A percentile compares a stretch with the other conserved stretches of the same genome.
Conservation (phyloP, 208 protist genomes). For the Borovskyia barvae region DNA sequence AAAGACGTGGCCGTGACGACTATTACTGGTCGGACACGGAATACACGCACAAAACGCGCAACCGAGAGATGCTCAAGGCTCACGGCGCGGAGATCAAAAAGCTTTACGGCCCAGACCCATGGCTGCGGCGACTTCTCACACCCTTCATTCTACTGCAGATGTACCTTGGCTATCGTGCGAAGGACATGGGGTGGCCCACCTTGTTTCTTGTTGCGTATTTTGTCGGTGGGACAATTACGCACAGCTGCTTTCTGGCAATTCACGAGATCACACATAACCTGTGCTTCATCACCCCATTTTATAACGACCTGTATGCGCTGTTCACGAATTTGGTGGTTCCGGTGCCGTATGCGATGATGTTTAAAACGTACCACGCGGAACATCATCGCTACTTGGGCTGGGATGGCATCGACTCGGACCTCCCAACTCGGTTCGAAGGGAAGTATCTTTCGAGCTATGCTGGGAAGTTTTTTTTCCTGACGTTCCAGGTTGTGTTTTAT, state of each 20-base stretch:
- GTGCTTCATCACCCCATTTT: slow-evolving; percentile 60
- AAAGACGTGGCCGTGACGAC: slow-evolving; percentile 38
- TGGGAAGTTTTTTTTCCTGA: slow-evolving; percentile 82
- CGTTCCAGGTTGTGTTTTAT: slow-evolving; percentile 91
- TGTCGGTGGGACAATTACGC: slow-evolving; percentile 81
- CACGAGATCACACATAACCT: slow-evolving; percentile 93
- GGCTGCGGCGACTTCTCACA: slow-evolving; percentile 40
- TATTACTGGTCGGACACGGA: slow-evolving; percentile 77
- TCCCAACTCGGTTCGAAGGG: slow-evolving; percentile 81
- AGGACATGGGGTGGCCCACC: slow-evolving; percentile 67
- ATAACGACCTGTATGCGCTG: slow-evolving; percentile 84
- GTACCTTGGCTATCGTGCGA: slow-evolving; percentile 50
- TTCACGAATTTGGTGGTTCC: slow-evolving; percentile 88
- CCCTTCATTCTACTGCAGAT: slow-evolving; percentile 64
- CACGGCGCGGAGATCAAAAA: slow-evolving; percentile 80
- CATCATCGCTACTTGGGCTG: slow-evolving; percentile 93
- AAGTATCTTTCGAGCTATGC: slow-evolving; percentile 56
- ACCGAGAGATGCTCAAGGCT: slow-evolving; percentile 74
- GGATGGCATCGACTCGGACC: slow-evolving; percentile 84
- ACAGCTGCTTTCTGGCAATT: slow-evolving; percentile 85
- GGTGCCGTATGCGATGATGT: slow-evolving; percentile 89
- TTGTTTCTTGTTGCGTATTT: slow-evolving; percentile 71
- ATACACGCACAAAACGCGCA: slow-evolving; percentile 63
- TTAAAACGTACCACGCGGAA: slow-evolving; percentile 92
- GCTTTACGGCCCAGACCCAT: slow-evolving; percentile 67